Percentiles rank a stretch among this genome's conserved stretches.
Evolutionary conservation across 306 rosid genomes (phyloP).

Genomic region (Vicia faba): DNA sequence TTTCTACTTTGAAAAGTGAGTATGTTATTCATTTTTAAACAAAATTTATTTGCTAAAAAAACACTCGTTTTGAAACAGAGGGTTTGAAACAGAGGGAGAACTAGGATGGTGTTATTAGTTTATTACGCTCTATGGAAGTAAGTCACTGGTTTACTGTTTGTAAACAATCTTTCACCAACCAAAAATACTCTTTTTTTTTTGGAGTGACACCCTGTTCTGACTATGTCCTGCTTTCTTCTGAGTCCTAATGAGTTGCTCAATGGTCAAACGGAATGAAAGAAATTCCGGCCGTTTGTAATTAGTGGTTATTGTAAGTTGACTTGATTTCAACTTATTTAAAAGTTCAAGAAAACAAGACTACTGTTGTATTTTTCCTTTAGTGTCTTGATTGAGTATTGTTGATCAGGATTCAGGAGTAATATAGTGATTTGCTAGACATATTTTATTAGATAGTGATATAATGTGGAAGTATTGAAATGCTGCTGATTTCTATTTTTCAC

Average conservation of each 20-base stretch:
- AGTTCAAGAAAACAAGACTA: constrained; percentile 19
- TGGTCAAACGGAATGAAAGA: not conserved
- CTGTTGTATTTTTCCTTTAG: constrained; percentile 24
- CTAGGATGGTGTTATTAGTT: too few species aligned
- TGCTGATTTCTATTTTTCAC: constrained; percentile 35
- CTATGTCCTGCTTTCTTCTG: constrained; percentile 24
- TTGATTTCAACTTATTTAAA: constrained; percentile 22
- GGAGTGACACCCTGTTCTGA: constrained; percentile 22
- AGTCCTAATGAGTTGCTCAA: constrained; percentile 11
- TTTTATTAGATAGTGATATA: constrained; percentile 14
- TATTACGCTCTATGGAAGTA: constrained; percentile 4
- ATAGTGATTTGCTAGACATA: constrained; percentile 18
- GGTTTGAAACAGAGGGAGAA: too few species aligned
- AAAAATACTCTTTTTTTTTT: not conserved
- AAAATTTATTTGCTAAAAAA: too few species aligned
- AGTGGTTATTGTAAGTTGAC: constrained; percentile 15
- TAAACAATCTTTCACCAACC: constrained; percentile 19
- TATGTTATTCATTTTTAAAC: too few species aligned
- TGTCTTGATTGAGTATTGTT: constrained; percentile 13
- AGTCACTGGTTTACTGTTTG: constrained; percentile 9
- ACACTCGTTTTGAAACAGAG: too few species aligned
- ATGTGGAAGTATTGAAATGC: constrained; percentile 17
- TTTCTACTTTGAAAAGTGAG: too few species aligned
- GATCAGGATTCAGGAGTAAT: constrained; percentile 19
- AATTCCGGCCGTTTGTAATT: constrained; percentile 8